Base-by-base conservation (phyloP, 2,329 filamentous ascomycete genomes). In the Epichloe brachyelytri region DNA sequence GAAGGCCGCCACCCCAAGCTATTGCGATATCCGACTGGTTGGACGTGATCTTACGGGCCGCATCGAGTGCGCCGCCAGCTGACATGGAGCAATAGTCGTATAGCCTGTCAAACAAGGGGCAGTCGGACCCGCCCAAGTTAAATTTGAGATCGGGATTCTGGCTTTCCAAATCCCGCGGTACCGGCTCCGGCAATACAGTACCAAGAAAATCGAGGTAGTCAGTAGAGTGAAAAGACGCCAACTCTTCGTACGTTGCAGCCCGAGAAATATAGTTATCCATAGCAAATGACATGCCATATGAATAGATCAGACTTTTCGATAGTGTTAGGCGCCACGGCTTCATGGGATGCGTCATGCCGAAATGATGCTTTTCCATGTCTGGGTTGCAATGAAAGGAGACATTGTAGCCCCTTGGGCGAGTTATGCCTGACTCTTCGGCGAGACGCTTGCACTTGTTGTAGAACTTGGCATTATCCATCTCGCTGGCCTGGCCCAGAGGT, bases 361-460 rank as follows among this genome's bases (percentile, higher is more conserved):
- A 98, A 68, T 98, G 93, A 68, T 97, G 91, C 64, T 86, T 86
- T 71, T 98, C 93, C 65, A 97, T 94, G 54, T 88, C 83, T 1
- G 90, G 87, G 62, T 96, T 96, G 70, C 89, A 88, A 67, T 98
- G 93, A 69, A 90, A 97, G 10, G 91, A 96, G 45, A 98, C 91
- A 34, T 79, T 89, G 70, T 94, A 90, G 58, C 89, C 90, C 63
- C 85, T 83, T 2, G 91, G 90, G 37, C 82, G 79, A 49, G 82
- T 80, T 61, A 96, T 87, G 58, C 82, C 84, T 67, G 87, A 77
- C 48, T 78, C 72, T 53, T 76, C 70, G 22, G 77, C 78, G 20
- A 73, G 67, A 50, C 73, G 74, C 63, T 77, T 78, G 65, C 77
- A 77, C 64, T 79, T 79, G 62, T 71, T 72, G 57, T 74, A 76